Evolutionary conservation across 2,329 filamentous ascomycete species (phyloP), one percentile per base, ranked within the genome.

Genomic region (Ilyonectria mors-panacis): DNA sequence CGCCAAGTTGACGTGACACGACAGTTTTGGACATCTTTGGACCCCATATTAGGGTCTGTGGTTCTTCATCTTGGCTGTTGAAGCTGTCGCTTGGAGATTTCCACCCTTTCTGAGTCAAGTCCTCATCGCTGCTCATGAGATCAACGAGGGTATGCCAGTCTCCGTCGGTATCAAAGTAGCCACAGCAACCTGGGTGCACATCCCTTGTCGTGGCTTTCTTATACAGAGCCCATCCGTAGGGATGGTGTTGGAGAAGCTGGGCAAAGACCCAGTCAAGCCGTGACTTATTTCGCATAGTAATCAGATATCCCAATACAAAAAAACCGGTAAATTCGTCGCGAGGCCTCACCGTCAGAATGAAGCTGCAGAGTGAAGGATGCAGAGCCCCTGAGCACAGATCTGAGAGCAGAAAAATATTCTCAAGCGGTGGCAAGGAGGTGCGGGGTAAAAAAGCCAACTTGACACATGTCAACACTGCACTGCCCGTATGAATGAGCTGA

Each of bases 151-250:
- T 53, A 33, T 53, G 48, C 48, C 48, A 53, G 17, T 53, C 48
- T 10, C 48, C 48, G 26, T 53, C 48, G 28, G 28, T 19, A n/a
- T 53, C 48, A 35, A 53, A 53, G 26, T 53, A 53, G 28, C 48
- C 48, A 30, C 23, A 53, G 8, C 17, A 26, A 13, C 48, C 48
- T 4, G 48, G 48, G 15, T 10, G 48, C 48, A 53, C 33, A 2
- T 53, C 28, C 17, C 21, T 2, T 6, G 9, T 8, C 10, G 48
- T 53, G 48, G 28, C 48, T 7, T 53, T 53, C 17, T 53, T 53
- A n/a, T 53, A 53, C 3, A 53, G 48, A 10, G 48, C 48, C 48
- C 48, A 53, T 19, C 48, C 48, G 48, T 53, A 53, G 17, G 48
- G 48, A 19, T 53, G 48, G 15, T 53, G 33, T 30, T 30, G 23